These are phyloP conservation scores for Forsythia suspensa DNA, from an alignment of 257 asterid genomes.

Conservation along the genomic window DNA sequence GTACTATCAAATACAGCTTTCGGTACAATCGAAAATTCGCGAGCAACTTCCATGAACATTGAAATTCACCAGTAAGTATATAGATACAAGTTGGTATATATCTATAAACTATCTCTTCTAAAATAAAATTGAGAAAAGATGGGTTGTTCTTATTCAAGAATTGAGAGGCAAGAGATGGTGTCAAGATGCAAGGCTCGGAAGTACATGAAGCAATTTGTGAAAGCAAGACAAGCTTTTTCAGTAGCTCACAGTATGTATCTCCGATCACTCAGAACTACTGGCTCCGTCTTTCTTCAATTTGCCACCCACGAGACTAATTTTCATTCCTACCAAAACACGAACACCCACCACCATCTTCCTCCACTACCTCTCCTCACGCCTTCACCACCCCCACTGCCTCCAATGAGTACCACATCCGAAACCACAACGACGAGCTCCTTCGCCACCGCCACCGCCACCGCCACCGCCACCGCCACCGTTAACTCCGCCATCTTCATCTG, in stretches of 20 bases:
- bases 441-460: constrained; percentile 42
- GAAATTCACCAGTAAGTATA: constrained; percentile 61
- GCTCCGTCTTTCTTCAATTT: constrained; percentile 77
- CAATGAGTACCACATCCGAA: no score
- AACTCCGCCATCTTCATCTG: constrained; percentile 40
- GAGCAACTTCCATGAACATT: constrained; percentile 33
- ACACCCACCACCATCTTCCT: constrained; percentile 33
- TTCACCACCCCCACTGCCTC: no score
- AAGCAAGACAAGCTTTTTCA: constrained; percentile 79
- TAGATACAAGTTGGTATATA: background rate
- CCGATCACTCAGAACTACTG: constrained; percentile 74
- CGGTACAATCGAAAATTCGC: constrained; percentile 34
- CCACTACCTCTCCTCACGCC: no score
- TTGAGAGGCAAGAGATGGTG: constrained; percentile 78
- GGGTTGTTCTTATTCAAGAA: constrained; percentile 92
- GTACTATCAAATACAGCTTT: constrained; percentile 57
- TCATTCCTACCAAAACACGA: constrained; percentile 35
- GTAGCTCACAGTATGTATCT: constrained; percentile 83
- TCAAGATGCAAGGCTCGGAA: constrained; percentile 82
- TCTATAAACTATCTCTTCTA: no score
- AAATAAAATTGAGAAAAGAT: constrained; percentile 21
- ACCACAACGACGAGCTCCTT: no score
- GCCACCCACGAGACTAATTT: constrained; percentile 76
- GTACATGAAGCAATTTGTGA: constrained; percentile 86
- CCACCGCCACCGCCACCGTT: constrained; percentile 19